A percentile compares a stretch with the other conserved stretches of the same genome.
phyloP scores from a whole-genome alignment of 306 rosid genomes.

The Rosa lucieae region DNA sequence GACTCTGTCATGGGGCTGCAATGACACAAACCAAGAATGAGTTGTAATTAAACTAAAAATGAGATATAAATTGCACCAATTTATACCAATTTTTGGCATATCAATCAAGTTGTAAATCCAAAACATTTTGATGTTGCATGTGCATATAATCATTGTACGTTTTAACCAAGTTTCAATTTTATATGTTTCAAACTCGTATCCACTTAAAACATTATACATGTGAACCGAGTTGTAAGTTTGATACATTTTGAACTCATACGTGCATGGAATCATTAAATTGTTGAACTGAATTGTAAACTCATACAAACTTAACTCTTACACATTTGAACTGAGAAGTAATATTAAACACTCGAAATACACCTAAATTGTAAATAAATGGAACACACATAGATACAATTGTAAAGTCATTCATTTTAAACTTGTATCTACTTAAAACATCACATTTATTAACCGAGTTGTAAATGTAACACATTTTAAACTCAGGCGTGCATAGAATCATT shows the following conservation, averaged over 20 bases:
- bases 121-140: neutral
- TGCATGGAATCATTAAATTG: neutral
- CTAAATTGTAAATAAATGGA: neutral
- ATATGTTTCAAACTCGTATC: neutral
- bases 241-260: neutral
- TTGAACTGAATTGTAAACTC: neutral
- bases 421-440: neutral
- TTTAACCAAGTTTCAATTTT: neutral
- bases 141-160: neutral
- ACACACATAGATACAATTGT: too few relatives aligned
- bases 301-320: neutral
- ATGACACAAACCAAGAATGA: too few relatives aligned
- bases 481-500: too few relatives aligned
- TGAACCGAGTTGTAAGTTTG: neutral
- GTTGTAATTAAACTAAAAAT: too few relatives aligned
- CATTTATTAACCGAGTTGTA: too few relatives aligned
- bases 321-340: neutral
- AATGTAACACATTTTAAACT: too few relatives aligned
- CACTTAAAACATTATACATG: neutral
- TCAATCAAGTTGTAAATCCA: neutral
- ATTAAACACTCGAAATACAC: neutral
- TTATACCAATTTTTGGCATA: too few relatives aligned
- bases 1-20: too few relatives aligned
- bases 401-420: neutral
- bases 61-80: neutral